Conservation (phyloP, 2,329 filamentous ascomycete species). For the Bipolaris cookei region DNA sequence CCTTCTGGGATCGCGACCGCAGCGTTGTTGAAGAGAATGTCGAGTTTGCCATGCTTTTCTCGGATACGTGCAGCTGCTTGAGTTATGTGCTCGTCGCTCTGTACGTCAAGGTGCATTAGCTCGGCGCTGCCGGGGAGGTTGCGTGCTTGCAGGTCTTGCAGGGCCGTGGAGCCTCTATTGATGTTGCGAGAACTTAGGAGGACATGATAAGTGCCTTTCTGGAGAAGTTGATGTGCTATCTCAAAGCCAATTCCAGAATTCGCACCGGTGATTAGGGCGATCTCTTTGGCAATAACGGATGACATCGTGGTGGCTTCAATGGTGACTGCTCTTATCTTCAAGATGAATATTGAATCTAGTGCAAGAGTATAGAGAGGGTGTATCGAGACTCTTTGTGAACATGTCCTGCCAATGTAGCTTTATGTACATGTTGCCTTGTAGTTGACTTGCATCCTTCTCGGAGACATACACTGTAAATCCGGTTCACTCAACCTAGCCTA, state of each 20-base stretch:
- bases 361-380: neutral
- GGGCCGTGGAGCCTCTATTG: conserved; percentile 34
- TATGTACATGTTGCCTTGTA: neutral
- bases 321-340: no score
- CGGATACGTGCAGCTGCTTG: conserved; percentile 42
- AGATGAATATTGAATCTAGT: neutral
- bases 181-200: conserved; percentile 31
- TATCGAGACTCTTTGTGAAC: neutral
- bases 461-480: conserved; percentile 4
- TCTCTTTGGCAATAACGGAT: conserved; percentile 27
- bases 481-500: neutral
- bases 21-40: conserved; percentile 51
- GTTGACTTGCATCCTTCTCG: neutral
- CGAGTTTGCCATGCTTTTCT: conserved; percentile 43
- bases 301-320: conserved; percentile 12
- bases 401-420: neutral
- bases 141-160: conserved; percentile 36
- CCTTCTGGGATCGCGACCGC: conserved; percentile 31
- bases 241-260: conserved; percentile 60
- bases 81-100: conserved; percentile 51
- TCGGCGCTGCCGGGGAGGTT: conserved; percentile 43
- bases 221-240: conserved; percentile 50
- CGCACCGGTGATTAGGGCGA: conserved; percentile 50
- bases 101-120: conserved; percentile 53
- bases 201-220: conserved; percentile 44